Evolutionary conservation across 495 filamentous ascomycete species (phyloP).

Genomic region (Cairneyella variabilis): DNA sequence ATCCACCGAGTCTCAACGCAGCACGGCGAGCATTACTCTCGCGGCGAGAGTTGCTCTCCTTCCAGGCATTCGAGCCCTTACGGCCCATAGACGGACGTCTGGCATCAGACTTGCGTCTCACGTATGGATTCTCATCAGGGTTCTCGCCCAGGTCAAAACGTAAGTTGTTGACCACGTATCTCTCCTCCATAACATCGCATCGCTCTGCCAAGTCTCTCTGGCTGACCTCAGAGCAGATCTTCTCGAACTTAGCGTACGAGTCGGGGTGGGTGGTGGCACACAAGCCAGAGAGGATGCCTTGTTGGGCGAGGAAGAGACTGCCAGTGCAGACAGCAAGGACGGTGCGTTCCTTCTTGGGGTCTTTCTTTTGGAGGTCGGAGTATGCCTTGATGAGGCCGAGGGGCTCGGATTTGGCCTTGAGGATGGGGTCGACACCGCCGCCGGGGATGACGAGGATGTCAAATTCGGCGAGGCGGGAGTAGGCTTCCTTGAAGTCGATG

Average conservation of each 20-base stretch:
- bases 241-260: conserved; percentile 60
- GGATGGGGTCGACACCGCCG: conserved; percentile 47
- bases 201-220: conserved; percentile 52
- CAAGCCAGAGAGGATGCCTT: conserved; percentile 67
- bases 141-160: conserved; percentile 72
- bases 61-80: conserved; percentile 71
- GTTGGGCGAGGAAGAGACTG: conserved; percentile 64
- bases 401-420: conserved; percentile 58
- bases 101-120: conserved; percentile 61
- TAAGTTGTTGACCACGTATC: conserved; percentile 78
- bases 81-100: conserved; percentile 58
- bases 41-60: conserved; percentile 55
- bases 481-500: conserved; percentile 61
- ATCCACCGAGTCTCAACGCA: conserved; percentile 60
- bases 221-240: conserved; percentile 61
- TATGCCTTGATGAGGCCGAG: conserved; percentile 61
- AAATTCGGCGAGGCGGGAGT: conserved; percentile 60
- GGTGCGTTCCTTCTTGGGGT: conserved; percentile 67
- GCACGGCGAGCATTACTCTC: conserved; percentile 66
- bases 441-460: conserved; percentile 70
- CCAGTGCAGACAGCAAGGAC: conserved; percentile 76
- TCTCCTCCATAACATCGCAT: conserved; percentile 70
- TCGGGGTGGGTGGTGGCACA: conserved; percentile 69
- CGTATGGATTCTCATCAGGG: conserved; percentile 69
- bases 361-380: conserved; percentile 58